Base-by-base conservation (phyloP, 805 yeast species). In the Lipomyces oligophaga region DNA sequence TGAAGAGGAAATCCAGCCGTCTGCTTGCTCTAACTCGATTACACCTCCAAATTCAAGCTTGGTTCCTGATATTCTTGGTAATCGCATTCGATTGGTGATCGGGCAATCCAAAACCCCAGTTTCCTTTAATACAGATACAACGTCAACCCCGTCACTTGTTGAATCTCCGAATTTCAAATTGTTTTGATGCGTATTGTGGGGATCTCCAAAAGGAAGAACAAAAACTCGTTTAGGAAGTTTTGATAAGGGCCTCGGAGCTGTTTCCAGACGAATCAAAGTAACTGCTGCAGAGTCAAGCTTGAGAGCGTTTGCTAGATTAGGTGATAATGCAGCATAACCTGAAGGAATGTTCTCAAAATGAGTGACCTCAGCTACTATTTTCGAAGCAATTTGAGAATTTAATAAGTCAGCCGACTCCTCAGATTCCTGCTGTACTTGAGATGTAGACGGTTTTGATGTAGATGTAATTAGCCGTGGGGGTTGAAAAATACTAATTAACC, bases 21-120 rank as follows among this genome's bases (percentile, higher is more conserved):
- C 75, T 2, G 61, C 48, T 37, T 66, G 67, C 41, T 74, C 76
- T 54, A 81, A 69, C 43, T 72, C 76, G 21, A 84, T 41, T 5
- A 76, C 42, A 0, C 83, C 89, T 11, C 94, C 93, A 34, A 34
- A 41, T 67, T 53, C 81, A 16, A 83, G 61, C 4, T 63, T 18
- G 1, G 66, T 52, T 0, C 61, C 61, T 1, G 77, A 71, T 1
- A 77, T 63, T 0, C 63, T 58, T 1, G 89, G 87, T 1, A 84
- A 54, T 50, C 75, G 76, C 42, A 72, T 60, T 22, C 67, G 68
- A 48, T 76, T 75, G 0, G 88, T 76, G 33, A 58, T 19, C 4
- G 67, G 66, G 3, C 58, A 54, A 8, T 38, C 41, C 3, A 61
- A 35, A 0, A 60, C n/a, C 7, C 56, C 54, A 16, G 43, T 18